Base-by-base conservation (phyloP, 129 eudicot genomes). In the Tagetes patula region DNA sequence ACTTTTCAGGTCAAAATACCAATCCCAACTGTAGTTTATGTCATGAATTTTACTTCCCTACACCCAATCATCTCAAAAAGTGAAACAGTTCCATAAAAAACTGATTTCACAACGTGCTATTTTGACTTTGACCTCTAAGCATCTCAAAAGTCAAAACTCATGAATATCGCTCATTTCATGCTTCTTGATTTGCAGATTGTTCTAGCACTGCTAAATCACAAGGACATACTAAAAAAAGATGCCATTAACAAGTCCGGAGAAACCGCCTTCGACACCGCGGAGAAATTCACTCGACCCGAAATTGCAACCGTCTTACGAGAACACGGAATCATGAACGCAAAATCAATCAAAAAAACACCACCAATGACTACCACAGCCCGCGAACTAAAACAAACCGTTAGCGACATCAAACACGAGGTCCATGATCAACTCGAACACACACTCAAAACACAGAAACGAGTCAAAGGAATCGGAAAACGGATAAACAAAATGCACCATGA, bases 341-440 rank as follows among this genome's bases (percentile, higher is more conserved):
- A 86, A 72, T 80, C 80, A 8, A 31, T 86, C 50, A 80, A 69
- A 55, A 67, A 76, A 68, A 60, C 85, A 30, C 76, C 83, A 46
- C 71, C 80, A 1, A 39, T 73, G 33, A 75, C 81, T 50, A 69
- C 74, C 40, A 41, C 87, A 0, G 88, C 85, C 32, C 80, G 82
- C 1, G 88, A 81, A 70, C 77, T 88, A 13, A 88, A 88, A 81
- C 91, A 88, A 81, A 88, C 95, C 0, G 95, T 85, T 36, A 88
- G 95, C 8, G 95, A 88, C 80, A 88, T 88, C 13, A 88, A 88
- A 74, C 91, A 88, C 47, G 95, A 79, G 54, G 88, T 88, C 8
- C 88, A 88, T 27, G 77, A 88, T 65, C 95, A 88, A 58, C 84
- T 88, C 46, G 86, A 81, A 42, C 91, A 85, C 95, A 79, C 95